phyloP scores from a whole-genome alignment of 2,329 filamentous ascomycete genomes.

The Achaetomium macrosporum region DNA sequence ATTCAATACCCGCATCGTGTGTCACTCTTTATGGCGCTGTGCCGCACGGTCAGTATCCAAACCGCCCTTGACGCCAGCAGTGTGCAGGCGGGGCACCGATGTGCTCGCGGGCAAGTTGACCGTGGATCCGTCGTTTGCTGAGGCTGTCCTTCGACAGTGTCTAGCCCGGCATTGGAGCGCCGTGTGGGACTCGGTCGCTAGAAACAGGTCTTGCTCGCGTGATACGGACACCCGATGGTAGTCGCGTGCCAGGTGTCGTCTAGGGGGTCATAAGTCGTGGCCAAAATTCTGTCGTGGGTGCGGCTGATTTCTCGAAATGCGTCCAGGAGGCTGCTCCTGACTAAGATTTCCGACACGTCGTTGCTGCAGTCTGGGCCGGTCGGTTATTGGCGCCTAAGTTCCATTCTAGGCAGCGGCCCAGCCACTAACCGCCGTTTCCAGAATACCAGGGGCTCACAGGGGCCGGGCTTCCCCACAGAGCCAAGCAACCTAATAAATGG shows the following conservation, averaged over 20 bases:
- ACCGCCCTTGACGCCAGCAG: conserved; percentile 2
- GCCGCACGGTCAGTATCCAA: not conserved
- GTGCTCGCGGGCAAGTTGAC: not conserved
- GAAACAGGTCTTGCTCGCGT: conserved; percentile 10
- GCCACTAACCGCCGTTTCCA: not conserved
- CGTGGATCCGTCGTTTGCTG: not conserved
- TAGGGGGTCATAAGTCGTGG: conserved; percentile 13
- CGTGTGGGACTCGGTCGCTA: conserved; percentile 1
- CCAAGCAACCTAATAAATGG: too few species aligned
- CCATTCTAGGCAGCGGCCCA: conserved; percentile 12
- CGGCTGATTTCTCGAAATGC: conserved; percentile 1
- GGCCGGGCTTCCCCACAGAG: not conserved
- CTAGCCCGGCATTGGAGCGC: conserved; percentile 13
- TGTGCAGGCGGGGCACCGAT: not conserved
- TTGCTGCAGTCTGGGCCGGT: conserved; percentile 14
- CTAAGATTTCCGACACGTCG: conserved; percentile 17
- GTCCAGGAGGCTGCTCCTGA: conserved; percentile 19
- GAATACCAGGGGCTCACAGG: not conserved
- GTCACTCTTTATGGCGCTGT: not conserved
- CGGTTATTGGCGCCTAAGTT: conserved; percentile 13
- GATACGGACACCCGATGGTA: conserved; percentile 17
- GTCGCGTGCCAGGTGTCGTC: conserved; percentile 4
- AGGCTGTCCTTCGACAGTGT: not conserved
- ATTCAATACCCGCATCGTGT: conserved; percentile 16
- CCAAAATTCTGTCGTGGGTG: conserved; percentile 4